phyloP scores from a whole-genome alignment of 441 rosid genomes.

The Daphne laureola region DNA sequence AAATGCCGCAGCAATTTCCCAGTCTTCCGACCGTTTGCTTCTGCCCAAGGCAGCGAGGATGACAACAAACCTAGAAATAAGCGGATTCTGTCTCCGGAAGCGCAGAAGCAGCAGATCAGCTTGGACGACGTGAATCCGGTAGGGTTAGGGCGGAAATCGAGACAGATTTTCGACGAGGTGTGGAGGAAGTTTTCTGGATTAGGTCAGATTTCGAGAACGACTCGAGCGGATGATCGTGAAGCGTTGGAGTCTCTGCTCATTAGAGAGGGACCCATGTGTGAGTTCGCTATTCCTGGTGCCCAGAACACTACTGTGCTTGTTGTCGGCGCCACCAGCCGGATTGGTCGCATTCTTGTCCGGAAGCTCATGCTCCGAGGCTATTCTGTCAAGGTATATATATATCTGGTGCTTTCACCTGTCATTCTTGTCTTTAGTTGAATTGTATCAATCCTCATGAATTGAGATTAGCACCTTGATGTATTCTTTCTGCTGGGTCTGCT shows the following conservation, averaged over 20 bases:
- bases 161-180: conserved; percentile 87
- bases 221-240: conserved; percentile 54
- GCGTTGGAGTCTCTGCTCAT: conserved; percentile 64
- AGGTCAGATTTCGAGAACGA: conserved; percentile 90
- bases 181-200: conserved; percentile 96
- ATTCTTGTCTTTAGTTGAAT: neutral
- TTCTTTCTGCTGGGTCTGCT: too few relatives aligned
- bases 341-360: conserved; percentile 86
- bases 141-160: conserved; percentile 75
- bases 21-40: conserved; percentile 32
- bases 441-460: too few relatives aligned
- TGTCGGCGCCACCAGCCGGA: conserved; percentile 90
- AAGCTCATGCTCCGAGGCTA: conserved; percentile 96
- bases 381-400: conserved; percentile 54
- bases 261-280: conserved; percentile 89
- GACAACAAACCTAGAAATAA: conserved; percentile 17
- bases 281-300: conserved; percentile 86
- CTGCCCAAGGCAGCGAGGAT: conserved; percentile 23
- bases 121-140: conserved; percentile 89
- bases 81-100: conserved; percentile 20
- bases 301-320: conserved; percentile 88
- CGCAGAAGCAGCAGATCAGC: conserved; percentile 36
- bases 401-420: neutral
- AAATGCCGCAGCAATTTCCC: conserved; percentile 11
- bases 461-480: too few relatives aligned